A percentile compares a stretch with the other conserved stretches of the same genome.
phyloP scores from a whole-genome alignment of 192 early-diverging fungal species.

The Coemansia sp. region DNA sequence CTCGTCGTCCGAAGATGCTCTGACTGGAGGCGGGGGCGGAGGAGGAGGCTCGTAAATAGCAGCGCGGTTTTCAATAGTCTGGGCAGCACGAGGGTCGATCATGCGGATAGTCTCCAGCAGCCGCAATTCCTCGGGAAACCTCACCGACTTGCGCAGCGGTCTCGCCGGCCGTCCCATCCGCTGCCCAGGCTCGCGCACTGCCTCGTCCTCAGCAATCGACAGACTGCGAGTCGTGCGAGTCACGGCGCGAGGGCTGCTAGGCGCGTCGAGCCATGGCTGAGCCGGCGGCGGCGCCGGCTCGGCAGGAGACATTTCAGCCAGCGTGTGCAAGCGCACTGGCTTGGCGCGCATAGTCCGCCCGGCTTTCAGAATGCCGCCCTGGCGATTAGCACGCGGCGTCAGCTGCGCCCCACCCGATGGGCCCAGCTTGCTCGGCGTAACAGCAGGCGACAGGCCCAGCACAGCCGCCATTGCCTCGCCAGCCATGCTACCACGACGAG shows the following conservation, averaged over 20 bases:
- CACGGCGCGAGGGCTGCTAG: neutral
- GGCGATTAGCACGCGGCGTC: constrained; percentile 39
- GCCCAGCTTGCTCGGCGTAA: neutral
- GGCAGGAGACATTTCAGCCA: neutral
- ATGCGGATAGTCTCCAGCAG: constrained; percentile 44
- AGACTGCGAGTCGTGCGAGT: neutral
- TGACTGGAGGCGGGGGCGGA: neutral
- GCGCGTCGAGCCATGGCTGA: neutral
- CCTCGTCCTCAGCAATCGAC: neutral
- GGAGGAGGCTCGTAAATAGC: neutral
- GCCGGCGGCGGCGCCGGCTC: neutral
- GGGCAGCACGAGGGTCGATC: constrained; percentile 34
- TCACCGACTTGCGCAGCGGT: constrained; percentile 32
- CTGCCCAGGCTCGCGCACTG: neutral
- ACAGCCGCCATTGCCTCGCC: neutral
- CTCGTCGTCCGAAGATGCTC: constrained; percentile 6
- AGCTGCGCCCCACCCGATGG: constrained; percentile 13
- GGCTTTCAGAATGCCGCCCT: constrained; percentile 47
- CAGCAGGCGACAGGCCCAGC: neutral
- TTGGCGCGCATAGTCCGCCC: constrained; percentile 30
- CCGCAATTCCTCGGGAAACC: constrained; percentile 46
- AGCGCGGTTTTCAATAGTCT: constrained; percentile 30
- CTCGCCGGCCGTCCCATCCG: constrained; percentile 11
- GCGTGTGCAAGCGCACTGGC: constrained; percentile 16
- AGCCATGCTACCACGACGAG: neutral